Conservation (phyloP, 257 asterid genomes). For the Mentha longifolia region DNA sequence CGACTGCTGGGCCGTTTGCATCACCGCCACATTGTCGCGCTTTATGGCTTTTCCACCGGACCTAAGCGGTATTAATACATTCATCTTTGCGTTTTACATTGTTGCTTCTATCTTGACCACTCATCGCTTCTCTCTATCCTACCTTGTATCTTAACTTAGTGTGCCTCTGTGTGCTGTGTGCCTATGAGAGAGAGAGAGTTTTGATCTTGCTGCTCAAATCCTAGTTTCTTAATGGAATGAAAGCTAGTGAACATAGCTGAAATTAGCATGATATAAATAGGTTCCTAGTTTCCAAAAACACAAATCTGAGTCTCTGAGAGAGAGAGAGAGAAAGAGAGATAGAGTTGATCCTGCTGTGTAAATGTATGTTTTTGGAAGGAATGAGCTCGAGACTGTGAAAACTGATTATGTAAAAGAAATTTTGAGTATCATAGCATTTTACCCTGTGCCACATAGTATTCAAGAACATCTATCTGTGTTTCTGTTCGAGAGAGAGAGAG, state of each 20-base stretch:
- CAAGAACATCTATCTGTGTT: constrained; percentile 41
- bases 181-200: neutral
- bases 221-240: too few species aligned
- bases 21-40: constrained; percentile 84
- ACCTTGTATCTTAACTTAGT: neutral
- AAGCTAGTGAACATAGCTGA: too few species aligned
- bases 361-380: neutral
- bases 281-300: too few species aligned
- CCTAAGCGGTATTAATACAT: constrained; percentile 58
- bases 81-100: constrained; percentile 10
- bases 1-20: constrained; percentile 70
- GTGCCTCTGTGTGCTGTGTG: neutral
- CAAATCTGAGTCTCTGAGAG: too few species aligned
- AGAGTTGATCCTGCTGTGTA: neutral
- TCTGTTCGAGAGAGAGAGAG: neutral
- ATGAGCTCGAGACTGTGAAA: neutral
- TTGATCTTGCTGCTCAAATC: too few species aligned
- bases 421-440: constrained; percentile 12
- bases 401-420: neutral
- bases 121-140: too few species aligned
- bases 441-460: constrained; percentile 38
- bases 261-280: too few species aligned
- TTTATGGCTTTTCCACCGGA: constrained; percentile 74
- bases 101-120: too few species aligned
- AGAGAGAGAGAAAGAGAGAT: constrained; percentile 8